Base-by-base conservation (phyloP, 2,329 filamentous ascomycete genomes). In the Neopestalotiopsis clavispora region DNA sequence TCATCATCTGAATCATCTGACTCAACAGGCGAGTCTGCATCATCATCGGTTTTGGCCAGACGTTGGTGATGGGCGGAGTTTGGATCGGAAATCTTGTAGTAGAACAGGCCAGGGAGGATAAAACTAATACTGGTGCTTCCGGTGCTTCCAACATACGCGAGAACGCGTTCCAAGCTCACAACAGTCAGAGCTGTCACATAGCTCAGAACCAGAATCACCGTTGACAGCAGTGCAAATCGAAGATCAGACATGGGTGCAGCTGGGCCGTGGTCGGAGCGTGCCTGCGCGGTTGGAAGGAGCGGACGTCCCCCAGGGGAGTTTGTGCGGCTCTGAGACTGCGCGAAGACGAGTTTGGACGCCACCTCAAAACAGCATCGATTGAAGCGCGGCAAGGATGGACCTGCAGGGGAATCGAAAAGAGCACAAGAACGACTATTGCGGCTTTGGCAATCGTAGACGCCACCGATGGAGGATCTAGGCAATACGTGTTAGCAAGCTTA, bases 311-410 rank as follows among this genome's bases (percentile, higher is more conserved):
- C 78, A 4, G 79, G 81, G 60, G 80, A 83, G 74, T 76, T 82
- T 74, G 81, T 77, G 17, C 82, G 80, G 58, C 76, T 75, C 70
- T 85, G 82, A 49, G 80, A 75, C 71, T 80, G 80, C 67, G 67
- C n/a, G 76, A 71, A 23, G 73, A 78, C 28, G 82, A 77, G 73
- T 84, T 86, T 10, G 94, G 94, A 7, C 94, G 90, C 95, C 96
- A 98, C 81, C 93, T 95, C 65, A 97, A 82, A n/a, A 98, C 94
- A 0, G 96, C 95, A 76, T 98, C 94, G 34, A 98, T 85, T 17
- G 94, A 97, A n/a, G 96, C 96, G 70, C 96, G 91, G 82, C 96
- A 98, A 0, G 96, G 96, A 78, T 99, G 96, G 49, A 97, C 92
- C 80, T 99, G 96, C 1, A 99, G 87, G 1, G 96, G 96, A 70